Evolutionary conservation across 179 eudicot genomes (phyloP).

Genomic region (Camellia oleifera): DNA sequence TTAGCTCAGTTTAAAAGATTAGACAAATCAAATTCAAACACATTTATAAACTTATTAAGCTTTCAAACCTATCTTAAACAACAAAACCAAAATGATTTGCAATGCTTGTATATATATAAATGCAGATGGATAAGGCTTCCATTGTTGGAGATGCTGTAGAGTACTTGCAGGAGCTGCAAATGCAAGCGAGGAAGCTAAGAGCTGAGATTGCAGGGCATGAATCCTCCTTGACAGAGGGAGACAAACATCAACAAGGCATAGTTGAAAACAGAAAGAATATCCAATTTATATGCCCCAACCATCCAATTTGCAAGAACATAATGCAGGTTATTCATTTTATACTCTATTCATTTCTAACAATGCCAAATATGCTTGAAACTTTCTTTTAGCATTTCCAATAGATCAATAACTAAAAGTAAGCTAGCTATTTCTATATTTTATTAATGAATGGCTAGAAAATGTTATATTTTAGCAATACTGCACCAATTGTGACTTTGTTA

Average conservation of each 20-base stretch:
- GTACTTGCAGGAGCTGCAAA: conserved; percentile 73
- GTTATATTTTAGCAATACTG: no score
- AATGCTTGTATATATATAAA: no score
- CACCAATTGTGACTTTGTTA: no score
- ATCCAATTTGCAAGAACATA: conserved; percentile 42
- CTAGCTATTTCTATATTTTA: no score
- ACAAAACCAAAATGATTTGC: no score
- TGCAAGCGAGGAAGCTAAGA: conserved; percentile 58
- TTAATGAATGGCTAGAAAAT: no score
- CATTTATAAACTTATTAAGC: no score
- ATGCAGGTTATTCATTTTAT: conserved; percentile 39
- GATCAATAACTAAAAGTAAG: no score
- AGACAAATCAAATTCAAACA: no score
- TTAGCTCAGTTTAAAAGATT: no score
- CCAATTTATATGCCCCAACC: conserved; percentile 16
- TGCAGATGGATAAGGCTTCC: conserved; percentile 95
- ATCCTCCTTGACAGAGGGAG: conserved; percentile 33
- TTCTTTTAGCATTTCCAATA: no score
- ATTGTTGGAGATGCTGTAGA: conserved; percentile 82
- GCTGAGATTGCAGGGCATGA: conserved; percentile 58
- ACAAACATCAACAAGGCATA: conserved; percentile 23
- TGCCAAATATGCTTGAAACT: neutral
- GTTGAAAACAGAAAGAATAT: conserved; percentile 21
- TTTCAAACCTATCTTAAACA: no score
- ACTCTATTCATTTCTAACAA: neutral